Percentiles rank a stretch among this genome's conserved stretches.
phyloP scores from a whole-genome alignment of 371 early-diverging fungal genomes.

The Globomyces sp. region DNA sequence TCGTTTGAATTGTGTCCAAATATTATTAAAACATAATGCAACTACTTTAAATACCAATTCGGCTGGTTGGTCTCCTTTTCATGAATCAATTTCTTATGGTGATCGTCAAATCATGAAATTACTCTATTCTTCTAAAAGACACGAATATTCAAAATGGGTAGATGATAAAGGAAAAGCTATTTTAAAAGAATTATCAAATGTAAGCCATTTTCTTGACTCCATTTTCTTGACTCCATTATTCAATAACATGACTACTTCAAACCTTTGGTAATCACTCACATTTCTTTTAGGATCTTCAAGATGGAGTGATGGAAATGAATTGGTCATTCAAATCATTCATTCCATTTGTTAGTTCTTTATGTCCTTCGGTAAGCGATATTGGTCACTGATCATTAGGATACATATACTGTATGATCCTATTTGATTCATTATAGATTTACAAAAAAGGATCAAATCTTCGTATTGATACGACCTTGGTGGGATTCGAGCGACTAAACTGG shows the following conservation, averaged over 20 bases:
- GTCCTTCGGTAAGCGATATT: conserved; percentile 28
- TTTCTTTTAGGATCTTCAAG: conserved; percentile 35
- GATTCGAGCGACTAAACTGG: conserved; percentile 48
- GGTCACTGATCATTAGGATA: conserved; percentile 8
- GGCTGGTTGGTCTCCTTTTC: conserved; percentile 47
- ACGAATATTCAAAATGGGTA: conserved; percentile 40
- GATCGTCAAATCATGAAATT: conserved; percentile 37
- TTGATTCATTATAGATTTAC: conserved; percentile 30
- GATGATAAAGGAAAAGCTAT: conserved; percentile 32
- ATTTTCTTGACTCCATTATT: not conserved
- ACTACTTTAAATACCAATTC: conserved; percentile 34
- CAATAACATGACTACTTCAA: not conserved
- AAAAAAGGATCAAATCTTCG: conserved; percentile 42
- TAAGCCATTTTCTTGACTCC: conserved; percentile 10
- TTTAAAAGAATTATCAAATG: conserved; percentile 33
- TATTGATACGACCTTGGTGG: conserved; percentile 53
- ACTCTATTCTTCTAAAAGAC: conserved; percentile 26
- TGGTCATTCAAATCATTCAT: conserved; percentile 43
- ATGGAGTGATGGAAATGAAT: conserved; percentile 44
- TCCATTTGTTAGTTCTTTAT: conserved; percentile 41
- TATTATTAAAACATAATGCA: conserved; percentile 34
- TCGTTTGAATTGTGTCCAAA: conserved; percentile 27
- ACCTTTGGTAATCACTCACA: not conserved
- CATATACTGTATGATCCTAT: conserved; percentile 16
- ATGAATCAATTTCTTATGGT: conserved; percentile 46